Base-by-base conservation (phyloP, 495 filamentous ascomycete genomes). In the Darksidea phi region DNA sequence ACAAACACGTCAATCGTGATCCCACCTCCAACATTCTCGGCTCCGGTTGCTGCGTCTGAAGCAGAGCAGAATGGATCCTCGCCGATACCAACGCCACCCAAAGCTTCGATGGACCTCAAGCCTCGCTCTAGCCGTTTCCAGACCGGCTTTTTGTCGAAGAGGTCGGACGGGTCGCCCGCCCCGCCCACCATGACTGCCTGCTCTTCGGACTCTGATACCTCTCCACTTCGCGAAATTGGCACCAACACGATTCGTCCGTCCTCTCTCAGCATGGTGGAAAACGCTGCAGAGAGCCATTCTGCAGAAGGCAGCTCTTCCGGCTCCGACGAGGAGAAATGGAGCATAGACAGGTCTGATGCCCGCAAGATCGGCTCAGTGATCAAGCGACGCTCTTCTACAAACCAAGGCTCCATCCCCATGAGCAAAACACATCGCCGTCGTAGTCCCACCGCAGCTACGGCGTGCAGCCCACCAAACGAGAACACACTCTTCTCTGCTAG, bases 81-180 rank as follows among this genome's bases (percentile, higher is more conserved):
- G 49, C 82, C 83, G 15, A 72, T 84, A 28, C 79, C 77, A 6
- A 59, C 73, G 15, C 74, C 76, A 26, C 78, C 79, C 36, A 61
- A 79, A 20, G 25, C 74, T 7, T 83, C 82, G 11, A 71, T 83
- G 12, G 76, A 85, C 32, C 47, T 76, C 57, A 73, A 80, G 57
- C 62, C 78, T 41, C 76, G 73, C 60, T 32, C 77, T 71, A 91
- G 84, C 73, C 82, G 94, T 34, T 96, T 98, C 79, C 89, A 96
- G 70, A 80, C 91, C 32, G 94, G 94, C 24, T 96, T 95, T 72
- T 77, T 97, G 52, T 86, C 88, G 18, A 95, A 95, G 77, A 86
- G 81, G 63, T 64, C 73, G 1, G 76, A 81, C 56, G 84, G 82
- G 57, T 90, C 89, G 20, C 68, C 72, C 51, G 50, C 60, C 11